A percentile compares a stretch with the other conserved stretches of the same genome.
These are phyloP conservation scores for Hysterium pulicare DNA, from an alignment of 2,329 filamentous ascomycete genomes.

Conservation along the genomic window DNA sequence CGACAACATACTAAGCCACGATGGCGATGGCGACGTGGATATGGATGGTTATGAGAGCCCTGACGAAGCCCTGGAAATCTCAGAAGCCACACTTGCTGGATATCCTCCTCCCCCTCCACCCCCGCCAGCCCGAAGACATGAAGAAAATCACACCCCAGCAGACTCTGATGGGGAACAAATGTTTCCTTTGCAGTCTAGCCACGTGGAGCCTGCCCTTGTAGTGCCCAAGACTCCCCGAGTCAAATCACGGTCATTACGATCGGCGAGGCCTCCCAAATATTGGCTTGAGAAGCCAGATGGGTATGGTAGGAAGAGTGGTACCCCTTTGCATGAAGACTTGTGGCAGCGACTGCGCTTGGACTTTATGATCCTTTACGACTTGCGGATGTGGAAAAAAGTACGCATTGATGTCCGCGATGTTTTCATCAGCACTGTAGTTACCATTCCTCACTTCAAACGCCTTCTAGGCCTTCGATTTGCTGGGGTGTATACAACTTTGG, in stretches of 20 bases:
- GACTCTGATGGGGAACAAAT: constrained; percentile 68
- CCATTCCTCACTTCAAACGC: constrained; percentile 93
- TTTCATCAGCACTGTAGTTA: constrained; percentile 94
- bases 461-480: constrained; percentile 91
- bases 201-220: constrained; percentile 63
- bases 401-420: constrained; percentile 86
- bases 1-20: constrained; percentile 43
- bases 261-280: constrained; percentile 69
- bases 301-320: constrained; percentile 60
- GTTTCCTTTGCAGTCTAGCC: constrained; percentile 59
- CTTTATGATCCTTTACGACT: constrained; percentile 90
- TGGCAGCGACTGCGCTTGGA: constrained; percentile 87
- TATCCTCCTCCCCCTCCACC: constrained; percentile 67
- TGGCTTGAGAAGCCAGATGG: constrained; percentile 79
- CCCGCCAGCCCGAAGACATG: constrained; percentile 48
- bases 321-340: constrained; percentile 78
- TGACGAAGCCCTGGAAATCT: constrained; percentile 68
- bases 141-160: constrained; percentile 64
- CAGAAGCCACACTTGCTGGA: constrained; percentile 74
- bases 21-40: constrained; percentile 48
- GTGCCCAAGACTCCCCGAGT: constrained; percentile 74
- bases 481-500: constrained; percentile 87
- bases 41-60: constrained; percentile 45
- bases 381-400: constrained; percentile 94
- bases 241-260: constrained; percentile 44